Evolutionary conservation across 140 eudicot species (phyloP).

Genomic region (Stevia rebaudiana): DNA sequence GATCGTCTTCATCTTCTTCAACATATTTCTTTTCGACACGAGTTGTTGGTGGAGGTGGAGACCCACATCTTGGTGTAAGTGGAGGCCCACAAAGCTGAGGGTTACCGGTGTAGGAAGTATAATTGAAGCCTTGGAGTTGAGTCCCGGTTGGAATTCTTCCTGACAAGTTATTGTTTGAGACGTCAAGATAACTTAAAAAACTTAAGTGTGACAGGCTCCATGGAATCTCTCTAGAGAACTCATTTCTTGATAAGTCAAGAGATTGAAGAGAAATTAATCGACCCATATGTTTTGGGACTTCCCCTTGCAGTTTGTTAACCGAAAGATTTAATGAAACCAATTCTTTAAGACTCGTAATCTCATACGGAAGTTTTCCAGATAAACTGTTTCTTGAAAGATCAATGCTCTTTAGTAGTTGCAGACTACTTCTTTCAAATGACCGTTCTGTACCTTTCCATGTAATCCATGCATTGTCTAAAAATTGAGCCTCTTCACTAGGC

Average conservation of each 20-base stretch:
- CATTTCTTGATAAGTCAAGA: conserved; percentile 26
- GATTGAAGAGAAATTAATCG: conserved; percentile 4
- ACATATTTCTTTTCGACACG: background rate
- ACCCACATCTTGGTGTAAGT: conserved; percentile 14
- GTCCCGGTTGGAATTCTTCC: conserved; percentile 28
- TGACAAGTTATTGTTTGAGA: conserved; percentile 30
- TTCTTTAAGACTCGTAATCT: conserved; percentile 11
- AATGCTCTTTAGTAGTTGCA: background rate
- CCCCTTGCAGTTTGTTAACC: conserved; percentile 5
- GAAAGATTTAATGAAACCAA: conserved; percentile 27
- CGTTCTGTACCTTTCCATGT: conserved; percentile 23
- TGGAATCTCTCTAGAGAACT: conserved; percentile 9
- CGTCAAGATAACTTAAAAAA: conserved; percentile 20
- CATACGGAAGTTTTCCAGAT: conserved; percentile 21
- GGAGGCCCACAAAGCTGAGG: conserved; percentile 29
- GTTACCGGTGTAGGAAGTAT: conserved; percentile 23
- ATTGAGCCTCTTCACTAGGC: background rate
- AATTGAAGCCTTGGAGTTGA: conserved; percentile 32
- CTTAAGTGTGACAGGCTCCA: conserved; percentile 13
- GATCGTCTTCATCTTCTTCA: conserved; percentile 1
- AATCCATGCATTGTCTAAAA: conserved; percentile 2
- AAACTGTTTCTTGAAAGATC: conserved; percentile 38
- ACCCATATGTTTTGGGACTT: conserved; percentile 21
- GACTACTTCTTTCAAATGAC: background rate
- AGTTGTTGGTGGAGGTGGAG: conserved; percentile 10